Percentiles rank a stretch among this genome's conserved stretches.
These are phyloP conservation scores for Nicotiana obtusifolia DNA, from an alignment of 257 asterid species.

Conservation along the genomic window DNA sequence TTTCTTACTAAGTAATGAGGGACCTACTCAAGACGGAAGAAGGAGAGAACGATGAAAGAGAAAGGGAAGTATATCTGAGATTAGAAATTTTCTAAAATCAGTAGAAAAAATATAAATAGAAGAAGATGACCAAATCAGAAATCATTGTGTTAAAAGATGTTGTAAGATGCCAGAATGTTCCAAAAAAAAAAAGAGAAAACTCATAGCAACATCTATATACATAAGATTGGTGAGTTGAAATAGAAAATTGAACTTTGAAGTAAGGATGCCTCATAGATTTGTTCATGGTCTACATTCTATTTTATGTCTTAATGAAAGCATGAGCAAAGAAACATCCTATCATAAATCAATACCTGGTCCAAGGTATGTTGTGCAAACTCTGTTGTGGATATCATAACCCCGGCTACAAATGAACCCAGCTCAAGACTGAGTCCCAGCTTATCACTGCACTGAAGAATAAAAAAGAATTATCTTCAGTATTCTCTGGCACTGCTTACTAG, in stretches of 20 bases:
- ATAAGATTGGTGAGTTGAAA: neutral
- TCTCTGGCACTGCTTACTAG: neutral
- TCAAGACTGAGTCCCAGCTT: conserved; percentile 95
- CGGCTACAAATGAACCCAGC: conserved; percentile 90
- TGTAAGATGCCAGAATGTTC: neutral
- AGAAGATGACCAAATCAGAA: neutral
- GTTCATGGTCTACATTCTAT: neutral
- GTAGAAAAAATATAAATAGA: neutral
- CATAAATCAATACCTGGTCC: conserved; percentile 50
- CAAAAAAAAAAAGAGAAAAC: neutral
- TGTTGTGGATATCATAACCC: conserved; percentile 90
- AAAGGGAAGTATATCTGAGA: neutral
- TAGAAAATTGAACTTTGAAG: neutral
- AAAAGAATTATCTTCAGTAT: conserved; percentile 13
- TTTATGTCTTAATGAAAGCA: conserved; percentile 8
- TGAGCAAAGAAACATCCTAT: neutral
- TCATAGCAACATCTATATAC: neutral
- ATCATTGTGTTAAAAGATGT: neutral
- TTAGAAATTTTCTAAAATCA: neutral
- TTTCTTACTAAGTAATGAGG: neutral
- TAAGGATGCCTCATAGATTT: neutral
- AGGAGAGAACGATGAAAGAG: neutral
- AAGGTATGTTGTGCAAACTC: conserved; percentile 81
- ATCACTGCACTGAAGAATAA: conserved; percentile 82
- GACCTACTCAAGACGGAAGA: neutral